Conservation (phyloP, 139 green algal genomes). For the Chlorella sp. region DNA sequence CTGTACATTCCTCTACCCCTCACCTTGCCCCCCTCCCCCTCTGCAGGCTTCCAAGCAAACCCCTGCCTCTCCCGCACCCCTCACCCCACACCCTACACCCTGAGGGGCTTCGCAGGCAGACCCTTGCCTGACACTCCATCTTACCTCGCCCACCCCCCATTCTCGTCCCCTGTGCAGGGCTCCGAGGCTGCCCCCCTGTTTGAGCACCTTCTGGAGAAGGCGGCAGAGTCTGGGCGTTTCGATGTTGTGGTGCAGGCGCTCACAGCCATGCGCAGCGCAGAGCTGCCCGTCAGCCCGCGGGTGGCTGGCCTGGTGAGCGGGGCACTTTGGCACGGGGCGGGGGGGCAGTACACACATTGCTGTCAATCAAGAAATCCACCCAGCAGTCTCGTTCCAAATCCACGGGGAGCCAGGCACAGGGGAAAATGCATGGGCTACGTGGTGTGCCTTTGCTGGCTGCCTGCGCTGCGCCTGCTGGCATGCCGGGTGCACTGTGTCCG, state of each 20-base stretch:
- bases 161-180: neutral
- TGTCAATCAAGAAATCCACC: too few relatives aligned
- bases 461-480: too few relatives aligned
- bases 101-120: too few relatives aligned
- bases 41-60: neutral
- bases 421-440: too few relatives aligned
- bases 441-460: too few relatives aligned
- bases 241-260: conserved; percentile 15
- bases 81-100: too few relatives aligned
- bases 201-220: conserved; percentile 28
- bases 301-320: neutral
- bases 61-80: too few relatives aligned
- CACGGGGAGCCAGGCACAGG: too few relatives aligned
- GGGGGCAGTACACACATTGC: too few relatives aligned
- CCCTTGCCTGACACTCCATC: too few relatives aligned
- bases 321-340: neutral
- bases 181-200: neutral
- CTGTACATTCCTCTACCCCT: neutral
- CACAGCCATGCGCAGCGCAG: conserved; percentile 21
- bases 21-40: neutral
- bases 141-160: neutral
- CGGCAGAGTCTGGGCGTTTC: neutral
- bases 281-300: conserved; percentile 26
- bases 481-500: too few relatives aligned
- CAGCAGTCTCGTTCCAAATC: too few relatives aligned